Evolutionary conservation across 2,329 filamentous ascomycete species (phyloP), one percentile per base, ranked within the genome.

Genomic region (Talaromyces sp.): DNA sequence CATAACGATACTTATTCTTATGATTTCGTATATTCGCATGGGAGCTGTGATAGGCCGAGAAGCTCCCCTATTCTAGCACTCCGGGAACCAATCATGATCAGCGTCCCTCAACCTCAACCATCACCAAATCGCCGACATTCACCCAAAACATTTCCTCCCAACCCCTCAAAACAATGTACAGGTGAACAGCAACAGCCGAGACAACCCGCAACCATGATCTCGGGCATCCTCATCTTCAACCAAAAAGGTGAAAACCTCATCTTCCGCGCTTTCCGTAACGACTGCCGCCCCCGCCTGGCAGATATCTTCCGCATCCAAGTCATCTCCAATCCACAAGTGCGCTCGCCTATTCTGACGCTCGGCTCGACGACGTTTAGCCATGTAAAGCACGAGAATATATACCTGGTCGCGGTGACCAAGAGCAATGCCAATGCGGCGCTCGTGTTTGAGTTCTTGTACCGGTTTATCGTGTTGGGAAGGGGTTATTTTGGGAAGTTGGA

Each of bases 181-280:
- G 61, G 21, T 56, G 22, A 28, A 33, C 8, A 54, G 2, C 22
- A n/a, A 41, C 48, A 31, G 17, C 35, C n/a, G 31, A 6, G 3
- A 39, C 5, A 37, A n/a, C 11, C 15, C 11, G 4, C 43, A 53
- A 61, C 69, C 63, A 99, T 99, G 95, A 82, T 99, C 66, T 97
- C 93, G 67, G 94, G 94, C 60, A 93, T 99, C 70, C 86, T 99
- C 66, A 87, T 99, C 66, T 99, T 99, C 83, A 99, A 99, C 67
- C 94, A 99, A 76, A 99, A 99, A 79, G 94, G 94, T 78, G 94
- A 99, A 80, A 97, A 99, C 77, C 89, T 99, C 71, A 99, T 99
- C 76, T 97, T 99, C 80, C 91, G 94, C 71, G 91, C 94, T 69
- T 99, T 99, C 78, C 91, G 94, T 71, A 96, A 96, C 74, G 95